Evolutionary conservation across 768 basidiomycete species (phyloP), one percentile per base, ranked within the genome.

Genomic region (Lanmaoa rubissima): DNA sequence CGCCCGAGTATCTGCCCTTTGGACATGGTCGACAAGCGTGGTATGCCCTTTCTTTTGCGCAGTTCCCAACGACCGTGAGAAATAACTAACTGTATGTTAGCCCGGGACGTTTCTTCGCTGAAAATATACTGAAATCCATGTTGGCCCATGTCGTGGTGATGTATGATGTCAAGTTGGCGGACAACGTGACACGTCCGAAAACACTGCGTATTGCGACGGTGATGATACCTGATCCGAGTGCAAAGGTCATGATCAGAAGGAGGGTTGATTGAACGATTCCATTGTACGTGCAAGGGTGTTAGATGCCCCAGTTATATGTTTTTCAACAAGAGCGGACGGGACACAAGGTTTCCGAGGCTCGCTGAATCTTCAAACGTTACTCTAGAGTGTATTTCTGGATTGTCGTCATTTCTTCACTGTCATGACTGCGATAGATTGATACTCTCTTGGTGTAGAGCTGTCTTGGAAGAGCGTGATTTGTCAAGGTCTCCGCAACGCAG

Each of bases 31-130:
- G 28, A 31, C 28, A 31, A 1, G 28, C 28, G 7, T 31, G 35
- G 35, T 36, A 16, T 6, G 35, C 6, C 7, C 14, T 36, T 16
- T 36, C 14, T 16, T 6, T 7, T 6, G 1, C 28, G 35, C 35
- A 6, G 14, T 16, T 36, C 7, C 35, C 28, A 8, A 8, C 14
- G 10, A 24, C 16, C 28, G 7, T 8, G 28, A 31, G 28, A 31
- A 8, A 31, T 4, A 17, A 32, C 14, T 19, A 5, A 34, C 3
- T 32, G 26, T 9, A 11, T 17, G 17, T 14, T 21, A 65, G 65
- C 21, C 51, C 58, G 0, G 64, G 64, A 26, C 65, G 65, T 36
- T 60, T 66, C 46, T 55, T 60, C 14, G 58, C 59, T 13, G 51
- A 48, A 14, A 35, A 0, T 19, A 45, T 41, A 42, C 13, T 66